Evolutionary conservation across 2,329 filamentous ascomycete species (phyloP).

Genomic region (Emmonsiellopsis sp.): DNA sequence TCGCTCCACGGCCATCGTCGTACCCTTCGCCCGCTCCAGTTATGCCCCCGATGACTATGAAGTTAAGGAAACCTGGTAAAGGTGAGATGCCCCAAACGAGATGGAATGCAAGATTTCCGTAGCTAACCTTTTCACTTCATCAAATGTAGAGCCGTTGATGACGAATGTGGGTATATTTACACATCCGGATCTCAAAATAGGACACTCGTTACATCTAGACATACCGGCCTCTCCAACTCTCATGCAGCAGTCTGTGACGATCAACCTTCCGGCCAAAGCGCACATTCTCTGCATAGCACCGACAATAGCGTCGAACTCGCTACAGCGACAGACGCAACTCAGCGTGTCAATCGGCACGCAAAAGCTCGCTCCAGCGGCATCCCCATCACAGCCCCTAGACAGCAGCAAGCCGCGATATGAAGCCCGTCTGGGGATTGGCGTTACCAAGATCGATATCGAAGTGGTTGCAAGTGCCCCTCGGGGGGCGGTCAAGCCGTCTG

Average conservation of each 20-base stretch:
- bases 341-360: slow-evolving; percentile 63
- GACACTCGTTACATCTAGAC: slow-evolving; percentile 53
- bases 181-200: slow-evolving; percentile 55
- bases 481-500: slow-evolving; percentile 39
- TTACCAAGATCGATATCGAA: slow-evolving; percentile 71
- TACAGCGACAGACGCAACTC: slow-evolving; percentile 63
- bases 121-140: neutral
- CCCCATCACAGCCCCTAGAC: slow-evolving; percentile 42
- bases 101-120: neutral
- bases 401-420: slow-evolving; percentile 64
- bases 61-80: neutral
- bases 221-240: slow-evolving; percentile 57
- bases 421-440: slow-evolving; percentile 57
- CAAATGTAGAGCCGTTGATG: slow-evolving; percentile 42
- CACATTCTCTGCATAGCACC: slow-evolving; percentile 63
- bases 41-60: neutral
- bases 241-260: slow-evolving; percentile 61
- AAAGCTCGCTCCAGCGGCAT: slow-evolving; percentile 49
- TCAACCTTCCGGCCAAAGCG: slow-evolving; percentile 58
- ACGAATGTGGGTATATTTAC: slow-evolving; percentile 56
- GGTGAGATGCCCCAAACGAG: neutral
- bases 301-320: slow-evolving; percentile 52
- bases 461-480: slow-evolving; percentile 61
- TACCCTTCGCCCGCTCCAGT: neutral
- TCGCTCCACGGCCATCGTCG: neutral